Conservation (phyloP, 176 grass and related monocot genomes). For the Leersia perrieri region DNA sequence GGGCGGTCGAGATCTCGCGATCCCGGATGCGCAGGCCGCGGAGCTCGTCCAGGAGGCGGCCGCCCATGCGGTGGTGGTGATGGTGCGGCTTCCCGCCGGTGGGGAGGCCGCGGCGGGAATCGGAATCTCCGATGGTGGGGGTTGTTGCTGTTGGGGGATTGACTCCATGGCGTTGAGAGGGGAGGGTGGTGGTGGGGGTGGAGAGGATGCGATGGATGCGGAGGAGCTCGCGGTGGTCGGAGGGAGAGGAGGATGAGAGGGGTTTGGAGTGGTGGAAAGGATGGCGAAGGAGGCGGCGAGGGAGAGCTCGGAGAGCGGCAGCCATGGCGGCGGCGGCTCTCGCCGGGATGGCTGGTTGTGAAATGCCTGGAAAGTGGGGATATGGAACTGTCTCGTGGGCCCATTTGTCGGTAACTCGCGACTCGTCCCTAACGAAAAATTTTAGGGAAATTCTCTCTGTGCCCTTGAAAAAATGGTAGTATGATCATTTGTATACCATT, state of each 20-base stretch:
- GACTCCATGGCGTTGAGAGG: neutral
- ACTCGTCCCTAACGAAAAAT: no score
- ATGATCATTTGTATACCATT: no score
- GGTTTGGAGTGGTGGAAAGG: neutral
- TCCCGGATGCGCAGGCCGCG: slow-evolving; percentile 38
- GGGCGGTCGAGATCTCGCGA: slow-evolving; percentile 37
- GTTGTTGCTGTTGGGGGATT: no score
- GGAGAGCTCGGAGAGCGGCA: neutral
- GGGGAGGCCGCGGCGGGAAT: slow-evolving; percentile 6
- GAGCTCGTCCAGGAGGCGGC: slow-evolving; percentile 56
- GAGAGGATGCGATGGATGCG: slow-evolving; percentile 55
- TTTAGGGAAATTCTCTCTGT: no score
- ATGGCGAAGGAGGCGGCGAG: neutral
- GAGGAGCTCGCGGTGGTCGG: slow-evolving; percentile 35
- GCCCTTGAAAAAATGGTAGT: no score
- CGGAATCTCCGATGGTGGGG: no score
- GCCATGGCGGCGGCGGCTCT: slow-evolving; percentile 31
- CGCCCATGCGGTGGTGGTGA: slow-evolving; percentile 9
- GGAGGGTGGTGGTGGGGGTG: neutral
- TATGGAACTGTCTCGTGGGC: no score
- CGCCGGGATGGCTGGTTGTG: no score
- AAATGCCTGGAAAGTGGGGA: no score
- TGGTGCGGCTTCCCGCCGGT: neutral
- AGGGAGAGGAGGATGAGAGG: neutral
- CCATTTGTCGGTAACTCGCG: no score